phyloP scores from a whole-genome alignment of 352 stramenopile genomes.

The Phytophthora brassicae region DNA sequence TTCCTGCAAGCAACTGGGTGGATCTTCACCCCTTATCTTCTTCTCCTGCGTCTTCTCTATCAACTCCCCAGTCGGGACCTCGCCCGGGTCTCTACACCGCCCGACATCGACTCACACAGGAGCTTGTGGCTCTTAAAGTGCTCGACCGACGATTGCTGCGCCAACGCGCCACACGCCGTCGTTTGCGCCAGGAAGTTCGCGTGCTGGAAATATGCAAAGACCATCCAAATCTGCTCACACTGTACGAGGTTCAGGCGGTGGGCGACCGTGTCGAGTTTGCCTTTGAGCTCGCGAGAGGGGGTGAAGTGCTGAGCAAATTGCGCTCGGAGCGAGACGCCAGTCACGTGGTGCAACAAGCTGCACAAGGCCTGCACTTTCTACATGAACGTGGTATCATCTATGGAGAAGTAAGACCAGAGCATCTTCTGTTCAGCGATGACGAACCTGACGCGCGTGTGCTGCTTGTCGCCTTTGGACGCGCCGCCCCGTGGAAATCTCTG shows the following conservation, averaged over 20 bases:
- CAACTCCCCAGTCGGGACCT: neutral
- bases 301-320: constrained; percentile 56
- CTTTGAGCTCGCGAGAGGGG: constrained; percentile 73
- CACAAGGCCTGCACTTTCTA: constrained; percentile 55
- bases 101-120: constrained; percentile 52
- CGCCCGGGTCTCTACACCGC: constrained; percentile 65
- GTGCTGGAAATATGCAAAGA: constrained; percentile 48
- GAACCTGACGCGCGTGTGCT: constrained; percentile 67
- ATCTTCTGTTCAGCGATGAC: constrained; percentile 69
- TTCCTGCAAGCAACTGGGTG: constrained; percentile 42
- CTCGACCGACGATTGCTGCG: constrained; percentile 54
- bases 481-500: constrained; percentile 43
- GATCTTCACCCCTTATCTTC: constrained; percentile 47
- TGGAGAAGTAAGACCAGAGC: constrained; percentile 70
- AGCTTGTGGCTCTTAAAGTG: constrained; percentile 76
- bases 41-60: constrained; percentile 10
- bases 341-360: constrained; percentile 45
- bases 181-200: constrained; percentile 72
- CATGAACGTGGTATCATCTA: constrained; percentile 57
- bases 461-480: constrained; percentile 66
- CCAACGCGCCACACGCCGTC: constrained; percentile 41
- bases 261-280: constrained; percentile 59
- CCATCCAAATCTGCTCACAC: constrained; percentile 66
- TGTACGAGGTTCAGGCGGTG: constrained; percentile 63
- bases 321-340: constrained; percentile 61